These are phyloP conservation scores for Chenopodium berlandieri DNA, from an alignment of 148 eudicot genomes.

Conservation along the genomic window DNA sequence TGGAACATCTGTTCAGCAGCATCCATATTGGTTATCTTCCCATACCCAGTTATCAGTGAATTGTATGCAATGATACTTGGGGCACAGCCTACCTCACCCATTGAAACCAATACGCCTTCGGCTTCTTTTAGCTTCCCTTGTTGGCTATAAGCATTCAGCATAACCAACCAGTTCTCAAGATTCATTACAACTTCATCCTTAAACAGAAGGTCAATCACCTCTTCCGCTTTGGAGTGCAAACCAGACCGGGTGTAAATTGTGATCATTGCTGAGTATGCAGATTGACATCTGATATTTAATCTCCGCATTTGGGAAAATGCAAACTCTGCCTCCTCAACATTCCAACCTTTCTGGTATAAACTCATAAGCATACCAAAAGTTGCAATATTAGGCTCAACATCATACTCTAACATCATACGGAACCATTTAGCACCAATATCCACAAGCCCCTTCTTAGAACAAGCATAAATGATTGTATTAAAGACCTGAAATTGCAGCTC, in stretches of 20 bases:
- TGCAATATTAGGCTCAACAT: conserved; percentile 80
- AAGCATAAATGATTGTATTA: conserved; percentile 79
- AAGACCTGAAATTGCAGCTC: conserved; percentile 68
- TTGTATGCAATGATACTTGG: conserved; percentile 80
- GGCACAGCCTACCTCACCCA: conserved; percentile 58
- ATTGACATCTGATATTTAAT: conserved; percentile 49
- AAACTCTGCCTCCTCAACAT: conserved; percentile 73
- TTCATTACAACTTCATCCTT: conserved; percentile 57
- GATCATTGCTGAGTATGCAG: conserved; percentile 91
- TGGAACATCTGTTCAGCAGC: conserved; percentile 52
- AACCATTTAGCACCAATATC: conserved; percentile 70
- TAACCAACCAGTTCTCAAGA: conserved; percentile 81
- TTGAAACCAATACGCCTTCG: conserved; percentile 47
- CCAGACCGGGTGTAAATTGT: conserved; percentile 82
- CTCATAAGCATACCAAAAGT: conserved; percentile 94
- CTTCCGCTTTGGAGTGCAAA: conserved; percentile 70
- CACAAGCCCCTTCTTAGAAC: conserved; percentile 64
- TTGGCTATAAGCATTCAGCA: conserved; percentile 82
- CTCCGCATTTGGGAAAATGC: conserved; percentile 66
- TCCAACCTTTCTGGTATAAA: conserved; percentile 72
- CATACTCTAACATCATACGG: conserved; percentile 65
- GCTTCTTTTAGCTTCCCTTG: conserved; percentile 84
- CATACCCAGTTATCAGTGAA: conserved; percentile 82
- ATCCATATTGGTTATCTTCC: conserved; percentile 63
- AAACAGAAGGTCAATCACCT: conserved; percentile 50